phyloP scores from a whole-genome alignment of 441 rosid genomes.

The Biscutella auriculata region DNA sequence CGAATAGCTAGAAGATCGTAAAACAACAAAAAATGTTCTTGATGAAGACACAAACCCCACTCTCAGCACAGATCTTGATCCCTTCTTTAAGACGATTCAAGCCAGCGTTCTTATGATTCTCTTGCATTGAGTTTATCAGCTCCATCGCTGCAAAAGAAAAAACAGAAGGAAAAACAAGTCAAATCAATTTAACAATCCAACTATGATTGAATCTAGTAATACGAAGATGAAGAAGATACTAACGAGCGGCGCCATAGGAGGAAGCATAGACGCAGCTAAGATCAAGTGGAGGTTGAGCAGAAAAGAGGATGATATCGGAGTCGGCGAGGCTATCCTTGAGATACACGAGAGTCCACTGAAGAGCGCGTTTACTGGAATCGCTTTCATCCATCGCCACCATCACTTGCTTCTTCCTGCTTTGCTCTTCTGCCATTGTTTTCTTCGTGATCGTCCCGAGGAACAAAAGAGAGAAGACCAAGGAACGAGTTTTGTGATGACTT shows the following conservation, averaged over 20 bases:
- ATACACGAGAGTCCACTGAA: slow-evolving; percentile 38
- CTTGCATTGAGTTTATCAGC: slow-evolving; percentile 33
- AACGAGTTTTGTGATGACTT: too few relatives aligned
- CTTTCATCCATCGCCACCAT: slow-evolving; percentile 67
- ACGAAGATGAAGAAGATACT: slow-evolving; percentile 6
- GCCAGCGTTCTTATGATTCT: slow-evolving; percentile 38
- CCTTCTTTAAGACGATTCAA: slow-evolving; percentile 37
- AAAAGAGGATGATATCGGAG: slow-evolving; percentile 41
- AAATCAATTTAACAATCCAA: background rate
- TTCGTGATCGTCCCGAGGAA: background rate
- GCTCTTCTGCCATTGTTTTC: slow-evolving; percentile 19
- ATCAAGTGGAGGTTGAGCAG: slow-evolving; percentile 31
- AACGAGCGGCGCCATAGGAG: slow-evolving; percentile 43
- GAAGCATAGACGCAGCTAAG: slow-evolving; percentile 35
- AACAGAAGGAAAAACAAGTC: background rate
- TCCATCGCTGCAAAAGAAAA: slow-evolving; percentile 34
- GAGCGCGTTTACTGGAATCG: slow-evolving; percentile 48
- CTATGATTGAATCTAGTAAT: too few relatives aligned
- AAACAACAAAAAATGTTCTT: background rate
- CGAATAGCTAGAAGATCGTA: background rate
- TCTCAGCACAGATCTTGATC: slow-evolving; percentile 35
- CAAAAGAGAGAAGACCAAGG: too few relatives aligned
- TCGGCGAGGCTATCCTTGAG: slow-evolving; percentile 30
- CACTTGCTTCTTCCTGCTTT: slow-evolving; percentile 35
- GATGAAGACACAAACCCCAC: slow-evolving; percentile 33